These are phyloP conservation scores for Aschersonia sp. DNA, from an alignment of 2,329 filamentous ascomycete genomes.

Conservation along the genomic window DNA sequence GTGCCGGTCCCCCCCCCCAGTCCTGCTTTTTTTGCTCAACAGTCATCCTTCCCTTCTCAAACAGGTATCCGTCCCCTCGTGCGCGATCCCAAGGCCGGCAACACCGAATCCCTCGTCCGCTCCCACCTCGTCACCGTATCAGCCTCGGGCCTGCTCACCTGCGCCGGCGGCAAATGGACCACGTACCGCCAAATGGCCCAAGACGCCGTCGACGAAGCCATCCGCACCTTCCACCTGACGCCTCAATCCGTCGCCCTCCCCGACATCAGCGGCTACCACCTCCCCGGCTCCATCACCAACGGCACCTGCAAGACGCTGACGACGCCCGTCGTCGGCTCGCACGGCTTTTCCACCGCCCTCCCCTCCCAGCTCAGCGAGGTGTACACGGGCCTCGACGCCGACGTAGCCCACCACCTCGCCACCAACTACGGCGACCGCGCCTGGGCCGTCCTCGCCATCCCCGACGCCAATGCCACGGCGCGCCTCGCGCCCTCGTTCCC, in stretches of 20 bases:
- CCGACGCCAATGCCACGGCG: constrained; percentile 22
- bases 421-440: constrained; percentile 40
- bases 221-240: constrained; percentile 48
- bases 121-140: constrained; percentile 70
- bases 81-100: constrained; percentile 65
- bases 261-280: constrained; percentile 51
- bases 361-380: constrained; percentile 22
- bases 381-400: constrained; percentile 16
- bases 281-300: constrained; percentile 34
- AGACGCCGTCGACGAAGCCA: constrained; percentile 68
- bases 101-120: constrained; percentile 70
- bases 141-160: constrained; percentile 61
- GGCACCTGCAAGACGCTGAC: constrained; percentile 63
- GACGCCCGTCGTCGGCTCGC: constrained; percentile 60
- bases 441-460: constrained; percentile 49
- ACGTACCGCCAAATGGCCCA: constrained; percentile 84
- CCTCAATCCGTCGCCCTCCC: constrained; percentile 38
- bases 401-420: constrained; percentile 26
- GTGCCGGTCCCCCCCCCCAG: neutral
- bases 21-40: neutral
- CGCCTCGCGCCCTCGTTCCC: constrained; percentile 54
- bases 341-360: constrained; percentile 41
- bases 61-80: constrained; percentile 60
- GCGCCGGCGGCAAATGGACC: constrained; percentile 77
- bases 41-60: neutral